A percentile compares a stretch with the other conserved stretches of the same genome.
phyloP scores from a whole-genome alignment of 2,329 filamentous ascomycete species.

The Colletotrichum sp. region DNA sequence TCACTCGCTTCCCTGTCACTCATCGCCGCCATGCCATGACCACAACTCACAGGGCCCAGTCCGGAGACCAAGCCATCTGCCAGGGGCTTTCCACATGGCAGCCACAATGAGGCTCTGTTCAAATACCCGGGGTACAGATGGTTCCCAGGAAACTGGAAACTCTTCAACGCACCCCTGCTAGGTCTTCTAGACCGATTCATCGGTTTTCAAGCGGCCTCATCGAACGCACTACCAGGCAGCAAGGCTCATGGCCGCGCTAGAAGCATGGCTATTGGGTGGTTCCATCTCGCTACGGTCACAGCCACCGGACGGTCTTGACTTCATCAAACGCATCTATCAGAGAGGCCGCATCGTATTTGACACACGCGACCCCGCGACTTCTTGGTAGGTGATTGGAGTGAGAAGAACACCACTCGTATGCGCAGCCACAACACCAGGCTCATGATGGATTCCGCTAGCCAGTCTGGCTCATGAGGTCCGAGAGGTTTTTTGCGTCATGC shows the following conservation, averaged over 20 bases:
- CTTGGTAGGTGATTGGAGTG: neutral
- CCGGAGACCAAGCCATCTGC: neutral
- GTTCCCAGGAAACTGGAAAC: neutral
- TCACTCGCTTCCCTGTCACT: neutral
- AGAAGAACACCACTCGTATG: neutral
- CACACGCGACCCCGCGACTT: neutral
- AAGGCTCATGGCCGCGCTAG: neutral
- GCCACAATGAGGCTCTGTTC: neutral
- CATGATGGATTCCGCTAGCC: neutral
- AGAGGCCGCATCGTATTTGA: neutral
- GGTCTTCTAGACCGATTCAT: neutral
- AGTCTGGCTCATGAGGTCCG: neutral
- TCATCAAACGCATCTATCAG: neutral
- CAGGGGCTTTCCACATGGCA: neutral
- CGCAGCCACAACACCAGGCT: neutral
- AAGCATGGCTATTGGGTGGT: neutral
- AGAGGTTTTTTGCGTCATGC: neutral
- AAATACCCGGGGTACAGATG: neutral
- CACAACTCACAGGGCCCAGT: neutral
- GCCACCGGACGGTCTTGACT: neutral
- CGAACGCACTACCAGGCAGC: neutral
- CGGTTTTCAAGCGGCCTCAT: neutral
- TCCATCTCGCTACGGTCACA: neutral
- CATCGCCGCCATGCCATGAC: neutral
- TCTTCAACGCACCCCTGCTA: constrained; percentile 7